phyloP scores from a whole-genome alignment of 106 monocot species.

The Amphibolis antarctica region DNA sequence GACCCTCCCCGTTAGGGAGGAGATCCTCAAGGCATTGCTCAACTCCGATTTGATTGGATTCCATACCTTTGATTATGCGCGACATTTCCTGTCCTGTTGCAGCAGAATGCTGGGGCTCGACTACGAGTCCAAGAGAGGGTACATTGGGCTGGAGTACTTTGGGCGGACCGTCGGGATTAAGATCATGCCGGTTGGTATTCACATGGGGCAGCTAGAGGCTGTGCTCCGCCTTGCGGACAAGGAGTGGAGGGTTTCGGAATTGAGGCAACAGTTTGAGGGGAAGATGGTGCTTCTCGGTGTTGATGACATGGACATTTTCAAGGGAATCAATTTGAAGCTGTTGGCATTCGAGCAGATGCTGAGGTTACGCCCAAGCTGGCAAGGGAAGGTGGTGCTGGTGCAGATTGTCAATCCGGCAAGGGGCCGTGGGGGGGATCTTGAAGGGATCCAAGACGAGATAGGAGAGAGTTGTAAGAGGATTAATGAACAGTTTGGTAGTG shows the following conservation, averaged over 20 bases:
- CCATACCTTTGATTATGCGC: constrained; percentile 68
- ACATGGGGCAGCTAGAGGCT: constrained; percentile 64
- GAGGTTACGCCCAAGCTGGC: constrained; percentile 62
- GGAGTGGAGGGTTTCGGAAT: constrained; percentile 42
- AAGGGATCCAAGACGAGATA: constrained; percentile 57
- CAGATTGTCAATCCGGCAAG: constrained; percentile 85
- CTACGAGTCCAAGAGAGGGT: constrained; percentile 57
- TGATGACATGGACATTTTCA: constrained; percentile 94
- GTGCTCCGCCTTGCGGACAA: constrained; percentile 34
- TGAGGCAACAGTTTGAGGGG: constrained; percentile 51
- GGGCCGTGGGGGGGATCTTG: constrained; percentile 48
- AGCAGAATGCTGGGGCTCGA: constrained; percentile 50
- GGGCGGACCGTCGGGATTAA: constrained; percentile 82
- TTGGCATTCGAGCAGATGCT: constrained; percentile 78
- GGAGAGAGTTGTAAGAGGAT: constrained; percentile 62
- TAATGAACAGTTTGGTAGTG: constrained; percentile 43
- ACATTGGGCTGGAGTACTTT: constrained; percentile 60
- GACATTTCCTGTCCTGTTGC: constrained; percentile 61
- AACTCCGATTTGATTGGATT: constrained; percentile 61
- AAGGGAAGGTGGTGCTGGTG: constrained; percentile 56
- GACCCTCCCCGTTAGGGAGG: constrained; percentile 41
- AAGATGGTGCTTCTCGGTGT: constrained; percentile 71
- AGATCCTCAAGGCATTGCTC: constrained; percentile 49
- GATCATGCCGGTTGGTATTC: constrained; percentile 84
- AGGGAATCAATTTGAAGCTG: constrained; percentile 80